These are phyloP conservation scores for Monosporascus sp. DNA, from an alignment of 2,329 filamentous ascomycete species.

Conservation along the genomic window DNA sequence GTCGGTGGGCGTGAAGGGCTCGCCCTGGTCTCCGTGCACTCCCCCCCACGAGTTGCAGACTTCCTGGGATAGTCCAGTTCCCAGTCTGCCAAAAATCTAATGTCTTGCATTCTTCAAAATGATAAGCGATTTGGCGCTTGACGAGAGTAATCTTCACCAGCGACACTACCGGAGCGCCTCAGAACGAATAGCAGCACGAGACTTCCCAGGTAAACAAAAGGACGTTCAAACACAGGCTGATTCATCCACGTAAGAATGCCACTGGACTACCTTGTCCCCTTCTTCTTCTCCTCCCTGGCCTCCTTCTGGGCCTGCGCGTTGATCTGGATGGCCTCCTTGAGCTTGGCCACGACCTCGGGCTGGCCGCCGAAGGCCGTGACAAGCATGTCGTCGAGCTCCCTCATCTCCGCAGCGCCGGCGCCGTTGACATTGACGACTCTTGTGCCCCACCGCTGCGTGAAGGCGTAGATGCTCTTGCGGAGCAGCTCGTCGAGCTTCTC, in stretches of 20 bases:
- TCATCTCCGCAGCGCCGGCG: slow-evolving; percentile 44
- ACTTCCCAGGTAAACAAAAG: too few species aligned
- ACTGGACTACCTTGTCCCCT: slow-evolving; percentile 13
- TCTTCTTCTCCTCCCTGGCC: slow-evolving; percentile 22
- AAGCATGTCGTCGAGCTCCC: slow-evolving; percentile 52
- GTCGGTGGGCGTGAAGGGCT: too few species aligned
- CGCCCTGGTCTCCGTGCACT: too few species aligned
- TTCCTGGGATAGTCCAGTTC: too few species aligned
- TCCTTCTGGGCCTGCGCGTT: slow-evolving; percentile 49
- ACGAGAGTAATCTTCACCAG: too few species aligned
- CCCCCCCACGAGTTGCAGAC: too few species aligned
- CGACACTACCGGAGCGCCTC: too few species aligned
- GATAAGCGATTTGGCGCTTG: too few species aligned
- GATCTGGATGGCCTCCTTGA: slow-evolving; percentile 56
- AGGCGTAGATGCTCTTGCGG: slow-evolving; percentile 56
- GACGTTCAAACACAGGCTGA: too few species aligned
- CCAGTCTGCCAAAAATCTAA: too few species aligned
- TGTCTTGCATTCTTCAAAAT: too few species aligned
- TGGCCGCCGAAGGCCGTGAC: slow-evolving; percentile 53
- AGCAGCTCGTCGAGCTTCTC: slow-evolving; percentile 60
- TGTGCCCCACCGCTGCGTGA: slow-evolving; percentile 55
- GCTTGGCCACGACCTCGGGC: slow-evolving; percentile 51
- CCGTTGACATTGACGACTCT: slow-evolving; percentile 44
- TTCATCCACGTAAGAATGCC: not conserved
- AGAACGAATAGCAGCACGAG: too few species aligned